Evolutionary conservation across 140 eudicot genomes (phyloP), one percentile per base, ranked within the genome.

Genomic region (Bidens hawaiensis): DNA sequence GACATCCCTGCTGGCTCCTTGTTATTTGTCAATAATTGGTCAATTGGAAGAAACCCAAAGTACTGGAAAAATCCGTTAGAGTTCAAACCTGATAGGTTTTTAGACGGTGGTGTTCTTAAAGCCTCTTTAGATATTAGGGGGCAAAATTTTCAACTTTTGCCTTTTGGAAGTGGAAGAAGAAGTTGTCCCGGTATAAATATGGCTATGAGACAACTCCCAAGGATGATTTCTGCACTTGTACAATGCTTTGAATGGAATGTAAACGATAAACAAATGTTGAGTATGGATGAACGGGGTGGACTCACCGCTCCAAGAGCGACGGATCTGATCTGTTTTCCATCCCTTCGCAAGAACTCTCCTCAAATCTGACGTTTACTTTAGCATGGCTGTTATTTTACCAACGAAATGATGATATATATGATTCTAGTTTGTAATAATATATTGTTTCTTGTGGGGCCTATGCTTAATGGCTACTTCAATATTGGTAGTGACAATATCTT

Each of bases 241-340:
- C 81, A 76, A 26, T 76, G 76, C 69, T 76, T 76, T 50, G 76
- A 76, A 4, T 76, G 76, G 81, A 76, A 64, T 23, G 25, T 58
- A 7, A 27, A 56, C 3, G 63, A 41, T 4, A 48, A 57, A n/a
- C 46, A 57, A 18, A 28, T 30, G 15, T n/a, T 62, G 8, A 48
- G 18, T 47, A 76, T 60, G 67, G 52, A 54, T 38, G 81, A 76
- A 70, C 43, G 68, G 15, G 33, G 73, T 12, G 81, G 81, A 22
- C 57, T 76, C 57, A 63, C 81, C 0, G 69, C 55, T 64, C 81
- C 81, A 21, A 76, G 76, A 64, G 73, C 81, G 5, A 51, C 31
- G 36, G 81, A 76, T 57, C 68, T 69, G 2, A 64, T 69, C 16
- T 69, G 65, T 48, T 43, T 70, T 19, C 76, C 81, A 2, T 8